Conservation (phyloP, 306 rosid species). For the Castanopsis chinensis region DNA sequence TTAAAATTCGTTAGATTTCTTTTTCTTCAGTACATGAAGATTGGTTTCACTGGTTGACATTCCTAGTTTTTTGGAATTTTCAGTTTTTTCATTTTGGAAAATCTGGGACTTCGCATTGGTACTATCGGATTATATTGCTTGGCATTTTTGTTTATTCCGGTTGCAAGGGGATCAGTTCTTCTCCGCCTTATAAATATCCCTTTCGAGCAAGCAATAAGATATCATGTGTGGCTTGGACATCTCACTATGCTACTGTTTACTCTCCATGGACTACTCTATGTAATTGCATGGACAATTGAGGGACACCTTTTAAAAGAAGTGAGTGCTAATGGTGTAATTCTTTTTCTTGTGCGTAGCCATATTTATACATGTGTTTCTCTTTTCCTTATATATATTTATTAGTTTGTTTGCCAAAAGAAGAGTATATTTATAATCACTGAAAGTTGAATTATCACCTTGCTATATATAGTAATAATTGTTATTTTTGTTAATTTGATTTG, state of each 20-base stretch:
- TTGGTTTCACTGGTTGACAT: conserved; percentile 21
- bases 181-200: conserved; percentile 78
- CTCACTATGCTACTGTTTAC: conserved; percentile 88
- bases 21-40: background rate
- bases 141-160: conserved; percentile 78
- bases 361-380: background rate
- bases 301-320: conserved; percentile 54
- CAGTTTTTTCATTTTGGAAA: conserved; percentile 49
- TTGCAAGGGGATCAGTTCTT: conserved; percentile 91
- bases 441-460: background rate
- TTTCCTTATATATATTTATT: background rate
- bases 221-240: conserved; percentile 98
- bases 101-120: conserved; percentile 67
- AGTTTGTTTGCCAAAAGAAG: background rate
- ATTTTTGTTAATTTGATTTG: no score
- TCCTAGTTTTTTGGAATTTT: conserved; percentile 22
- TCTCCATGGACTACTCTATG: conserved; percentile 70
- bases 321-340: conserved; percentile 33
- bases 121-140: conserved; percentile 60
- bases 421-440: background rate
- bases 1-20: background rate
- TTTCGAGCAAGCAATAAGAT: conserved; percentile 81
- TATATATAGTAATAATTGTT: no score
- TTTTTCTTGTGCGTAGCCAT: conserved; percentile 4
- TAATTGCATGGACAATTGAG: conserved; percentile 56